phyloP scores from a whole-genome alignment of 2,329 filamentous ascomycete species.

The Xylaria digitata region DNA sequence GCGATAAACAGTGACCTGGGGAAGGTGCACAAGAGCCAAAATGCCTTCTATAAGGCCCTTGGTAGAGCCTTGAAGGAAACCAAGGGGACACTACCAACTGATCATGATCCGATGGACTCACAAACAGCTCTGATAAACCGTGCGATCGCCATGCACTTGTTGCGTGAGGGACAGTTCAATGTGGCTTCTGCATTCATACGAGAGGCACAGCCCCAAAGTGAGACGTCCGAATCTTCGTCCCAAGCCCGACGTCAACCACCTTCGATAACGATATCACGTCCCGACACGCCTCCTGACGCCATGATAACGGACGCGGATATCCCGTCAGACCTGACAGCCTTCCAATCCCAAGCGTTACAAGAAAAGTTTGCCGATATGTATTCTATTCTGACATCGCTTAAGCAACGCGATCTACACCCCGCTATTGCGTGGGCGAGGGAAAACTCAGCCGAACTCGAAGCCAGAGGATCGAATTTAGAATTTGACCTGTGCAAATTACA shows the following conservation, averaged over 20 bases:
- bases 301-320: constrained; percentile 49
- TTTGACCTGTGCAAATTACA: constrained; percentile 93
- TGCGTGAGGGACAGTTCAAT: constrained; percentile 92
- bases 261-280: constrained; percentile 34
- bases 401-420: constrained; percentile 77
- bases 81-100: constrained; percentile 76
- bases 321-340: constrained; percentile 64
- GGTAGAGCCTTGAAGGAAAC: constrained; percentile 82
- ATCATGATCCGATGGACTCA: constrained; percentile 82
- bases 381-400: constrained; percentile 82
- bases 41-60: constrained; percentile 84
- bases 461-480: constrained; percentile 89
- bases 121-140: constrained; percentile 85
- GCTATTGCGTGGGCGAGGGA: constrained; percentile 88
- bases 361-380: constrained; percentile 91
- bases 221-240: constrained; percentile 38
- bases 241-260: constrained; percentile 39
- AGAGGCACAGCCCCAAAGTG: constrained; percentile 65
- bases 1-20: constrained; percentile 83
- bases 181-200: constrained; percentile 87
- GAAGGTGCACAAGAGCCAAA: constrained; percentile 83
- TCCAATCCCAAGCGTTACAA: constrained; percentile 76
- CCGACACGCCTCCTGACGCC: constrained; percentile 42
- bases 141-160: constrained; percentile 94
- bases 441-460: constrained; percentile 78